Conservation (phyloP, 108 stramenopile genomes). For the Fragilariopsis cylindrus region DNA sequence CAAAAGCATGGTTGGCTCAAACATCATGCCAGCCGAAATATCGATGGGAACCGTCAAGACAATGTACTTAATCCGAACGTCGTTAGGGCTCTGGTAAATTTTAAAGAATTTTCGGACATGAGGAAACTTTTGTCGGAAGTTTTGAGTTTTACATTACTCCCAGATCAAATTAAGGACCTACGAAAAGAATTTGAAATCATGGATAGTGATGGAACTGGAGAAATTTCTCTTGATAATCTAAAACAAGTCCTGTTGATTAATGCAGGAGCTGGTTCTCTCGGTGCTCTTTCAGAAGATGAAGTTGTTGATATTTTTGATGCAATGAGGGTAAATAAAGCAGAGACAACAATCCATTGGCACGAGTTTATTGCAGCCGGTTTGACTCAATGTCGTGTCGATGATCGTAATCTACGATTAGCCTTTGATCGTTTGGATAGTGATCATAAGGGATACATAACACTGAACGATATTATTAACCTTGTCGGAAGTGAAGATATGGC, state of each 20-base stretch:
- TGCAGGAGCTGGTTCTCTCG: conserved; percentile 73
- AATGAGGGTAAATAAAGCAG: conserved; percentile 73
- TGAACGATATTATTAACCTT: conserved; percentile 79
- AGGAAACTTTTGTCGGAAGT: conserved; percentile 79
- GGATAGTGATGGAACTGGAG: conserved; percentile 73
- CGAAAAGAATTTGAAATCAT: conserved; percentile 80
- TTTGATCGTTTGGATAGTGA: conserved; percentile 79
- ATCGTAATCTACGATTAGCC: conserved; percentile 76
- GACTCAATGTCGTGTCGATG: conserved; percentile 78
- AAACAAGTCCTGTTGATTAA: conserved; percentile 75
- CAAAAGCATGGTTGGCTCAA: conserved; percentile 84
- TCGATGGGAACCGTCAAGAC: conserved; percentile 18
- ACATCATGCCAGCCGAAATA: conserved; percentile 55
- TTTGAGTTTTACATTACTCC: conserved; percentile 76
- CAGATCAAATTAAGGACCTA: conserved; percentile 77
- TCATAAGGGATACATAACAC: conserved; percentile 57
- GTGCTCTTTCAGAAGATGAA: conserved; percentile 73
- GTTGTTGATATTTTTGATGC: conserved; percentile 83
- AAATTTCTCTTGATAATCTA: conserved; percentile 62
- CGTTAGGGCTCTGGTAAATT: conserved; percentile 66
- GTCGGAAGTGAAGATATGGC: conserved; percentile 62
- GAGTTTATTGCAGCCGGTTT: conserved; percentile 85
- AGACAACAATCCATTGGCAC: conserved; percentile 77
- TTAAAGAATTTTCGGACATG: conserved; percentile 82
- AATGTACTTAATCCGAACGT: conserved; percentile 65